These are phyloP conservation scores for Dothistroma pini DNA, from an alignment of 2,329 filamentous ascomycete species.

Conservation along the genomic window DNA sequence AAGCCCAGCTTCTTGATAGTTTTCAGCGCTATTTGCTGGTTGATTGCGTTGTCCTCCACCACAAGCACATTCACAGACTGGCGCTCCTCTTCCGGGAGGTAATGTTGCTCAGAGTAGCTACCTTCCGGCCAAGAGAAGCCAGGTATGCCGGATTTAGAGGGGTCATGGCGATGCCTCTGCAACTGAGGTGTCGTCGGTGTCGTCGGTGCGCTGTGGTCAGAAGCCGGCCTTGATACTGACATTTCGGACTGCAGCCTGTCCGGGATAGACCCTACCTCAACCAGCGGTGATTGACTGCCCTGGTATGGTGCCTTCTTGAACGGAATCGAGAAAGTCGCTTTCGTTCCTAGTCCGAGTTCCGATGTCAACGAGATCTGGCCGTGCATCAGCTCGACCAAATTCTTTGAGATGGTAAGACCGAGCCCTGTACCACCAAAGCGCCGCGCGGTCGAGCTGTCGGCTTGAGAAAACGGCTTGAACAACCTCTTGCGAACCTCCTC, in stretches of 20 bases:
- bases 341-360: constrained; percentile 63
- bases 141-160: constrained; percentile 13
- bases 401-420: constrained; percentile 77
- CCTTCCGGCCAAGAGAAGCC: constrained; percentile 37
- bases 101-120: constrained; percentile 43
- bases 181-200: constrained; percentile 27
- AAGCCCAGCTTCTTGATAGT: constrained; percentile 73
- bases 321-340: constrained; percentile 71
- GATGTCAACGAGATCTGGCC: constrained; percentile 70
- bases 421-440: constrained; percentile 77
- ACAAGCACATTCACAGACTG: constrained; percentile 66
- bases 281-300: constrained; percentile 47
- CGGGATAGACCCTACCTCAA: constrained; percentile 62
- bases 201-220: constrained; percentile 50
- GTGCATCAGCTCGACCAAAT: constrained; percentile 74
- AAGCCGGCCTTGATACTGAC: constrained; percentile 62
- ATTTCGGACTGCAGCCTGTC: constrained; percentile 59
- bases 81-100: constrained; percentile 56
- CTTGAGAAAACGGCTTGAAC: constrained; percentile 79
- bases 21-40: constrained; percentile 71
- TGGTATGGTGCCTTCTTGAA: constrained; percentile 66
- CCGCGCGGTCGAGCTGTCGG: constrained; percentile 73
- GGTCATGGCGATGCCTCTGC: constrained; percentile 17
- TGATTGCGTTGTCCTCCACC: constrained; percentile 69
- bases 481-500: constrained; percentile 68